phyloP scores from a whole-genome alignment of 2,329 filamentous ascomycete species.

The Diaporthe destruens region DNA sequence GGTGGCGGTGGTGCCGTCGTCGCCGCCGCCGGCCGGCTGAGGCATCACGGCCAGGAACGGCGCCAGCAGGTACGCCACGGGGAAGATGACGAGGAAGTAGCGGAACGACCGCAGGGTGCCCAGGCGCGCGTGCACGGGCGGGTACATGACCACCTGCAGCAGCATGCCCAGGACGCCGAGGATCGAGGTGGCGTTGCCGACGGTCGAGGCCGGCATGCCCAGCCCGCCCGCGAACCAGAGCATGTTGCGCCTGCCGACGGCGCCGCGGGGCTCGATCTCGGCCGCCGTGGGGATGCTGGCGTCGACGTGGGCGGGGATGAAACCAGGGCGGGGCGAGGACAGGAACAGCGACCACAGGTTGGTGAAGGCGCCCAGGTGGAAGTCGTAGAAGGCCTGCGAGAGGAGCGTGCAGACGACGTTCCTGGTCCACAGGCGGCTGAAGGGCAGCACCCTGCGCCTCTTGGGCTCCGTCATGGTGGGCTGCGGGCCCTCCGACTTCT shows the following conservation, averaged over 20 bases:
- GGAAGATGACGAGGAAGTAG: slow-evolving; percentile 74
- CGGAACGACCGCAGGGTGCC: slow-evolving; percentile 77
- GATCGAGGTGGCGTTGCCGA: slow-evolving; percentile 77
- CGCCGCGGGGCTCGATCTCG: slow-evolving; percentile 45
- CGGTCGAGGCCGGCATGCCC: slow-evolving; percentile 74
- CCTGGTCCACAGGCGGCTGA: slow-evolving; percentile 60
- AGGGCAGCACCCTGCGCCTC: slow-evolving; percentile 47
- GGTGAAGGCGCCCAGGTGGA: slow-evolving; percentile 78
- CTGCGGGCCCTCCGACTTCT: slow-evolving; percentile 38
- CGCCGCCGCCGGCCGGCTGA: slow-evolving; percentile 32
- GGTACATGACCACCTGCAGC: slow-evolving; percentile 78
- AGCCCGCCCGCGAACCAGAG: slow-evolving; percentile 75
- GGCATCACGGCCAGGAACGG: slow-evolving; percentile 76
- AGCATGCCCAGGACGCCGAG: slow-evolving; percentile 77
- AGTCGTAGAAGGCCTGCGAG: slow-evolving; percentile 76
- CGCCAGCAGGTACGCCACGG: slow-evolving; percentile 74
- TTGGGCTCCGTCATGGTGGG: slow-evolving; percentile 24
- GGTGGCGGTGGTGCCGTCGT: slow-evolving; percentile 37
- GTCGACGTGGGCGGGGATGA: slow-evolving; percentile 41
- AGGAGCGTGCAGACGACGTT: slow-evolving; percentile 67
- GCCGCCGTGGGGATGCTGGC: slow-evolving; percentile 17
- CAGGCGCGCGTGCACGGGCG: slow-evolving; percentile 71
- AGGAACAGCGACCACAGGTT: slow-evolving; percentile 78
- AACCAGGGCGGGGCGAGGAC: slow-evolving; percentile 69
- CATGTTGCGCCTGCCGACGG: slow-evolving; percentile 52